Evolutionary conservation across 2,329 filamentous ascomycete species (phyloP).

Genomic region (Aspergillus sp.): DNA sequence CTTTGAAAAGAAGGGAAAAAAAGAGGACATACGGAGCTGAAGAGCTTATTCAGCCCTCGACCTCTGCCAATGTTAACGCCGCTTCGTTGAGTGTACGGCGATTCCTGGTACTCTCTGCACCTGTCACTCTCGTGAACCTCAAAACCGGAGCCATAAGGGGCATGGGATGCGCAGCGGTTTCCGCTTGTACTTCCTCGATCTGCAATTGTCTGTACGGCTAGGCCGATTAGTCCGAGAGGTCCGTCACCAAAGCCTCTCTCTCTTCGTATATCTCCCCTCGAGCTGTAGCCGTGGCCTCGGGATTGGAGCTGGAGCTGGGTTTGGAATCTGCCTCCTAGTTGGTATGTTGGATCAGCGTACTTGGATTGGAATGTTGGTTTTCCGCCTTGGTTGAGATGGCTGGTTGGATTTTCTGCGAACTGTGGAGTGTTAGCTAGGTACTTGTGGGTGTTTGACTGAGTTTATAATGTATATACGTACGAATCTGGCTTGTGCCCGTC

Average conservation of each 20-base stretch:
- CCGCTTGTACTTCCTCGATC: neutral
- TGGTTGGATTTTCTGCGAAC: conserved; percentile 43
- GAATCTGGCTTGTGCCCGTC: conserved; percentile 49
- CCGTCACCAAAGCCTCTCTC: conserved; percentile 4
- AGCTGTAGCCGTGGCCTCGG: neutral
- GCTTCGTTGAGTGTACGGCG: neutral
- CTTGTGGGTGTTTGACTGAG: neutral
- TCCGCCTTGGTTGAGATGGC: conserved; percentile 33
- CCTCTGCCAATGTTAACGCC: neutral
- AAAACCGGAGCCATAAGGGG: neutral
- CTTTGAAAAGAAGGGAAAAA: too few relatives aligned
- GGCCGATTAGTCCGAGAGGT: neutral
- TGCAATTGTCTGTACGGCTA: neutral
- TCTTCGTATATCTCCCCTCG: neutral
- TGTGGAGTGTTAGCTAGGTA: conserved; percentile 4
- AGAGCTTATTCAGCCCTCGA: neutral
- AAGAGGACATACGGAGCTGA: neutral
- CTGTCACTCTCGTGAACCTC: neutral
- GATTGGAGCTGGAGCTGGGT: accelerated
- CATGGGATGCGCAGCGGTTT: neutral
- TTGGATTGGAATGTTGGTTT: conserved; percentile 46
- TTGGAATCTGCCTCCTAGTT: neutral
- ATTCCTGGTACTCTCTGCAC: neutral
- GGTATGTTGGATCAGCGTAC: conserved; percentile 54
- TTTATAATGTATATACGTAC: too few relatives aligned